Percentiles rank a stretch among this genome's conserved stretches.
phyloP scores from a whole-genome alignment of 257 asterid genomes.

The Ligustrum vulgare region DNA sequence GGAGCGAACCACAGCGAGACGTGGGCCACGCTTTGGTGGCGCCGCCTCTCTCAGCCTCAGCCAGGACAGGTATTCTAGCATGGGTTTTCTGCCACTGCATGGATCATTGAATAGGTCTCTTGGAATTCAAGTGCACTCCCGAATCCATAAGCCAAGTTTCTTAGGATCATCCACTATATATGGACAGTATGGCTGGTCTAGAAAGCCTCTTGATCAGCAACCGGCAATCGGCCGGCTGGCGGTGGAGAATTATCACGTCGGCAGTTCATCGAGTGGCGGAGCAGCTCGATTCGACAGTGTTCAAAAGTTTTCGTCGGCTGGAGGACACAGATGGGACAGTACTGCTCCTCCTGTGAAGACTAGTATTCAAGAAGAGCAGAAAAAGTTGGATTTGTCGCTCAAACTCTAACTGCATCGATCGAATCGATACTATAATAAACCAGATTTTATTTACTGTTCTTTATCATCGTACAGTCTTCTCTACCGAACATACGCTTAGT shows the following conservation, averaged over 20 bases:
- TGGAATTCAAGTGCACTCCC: conserved; percentile 62
- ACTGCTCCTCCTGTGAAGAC: conserved; percentile 18
- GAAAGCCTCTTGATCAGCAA: conserved; percentile 52
- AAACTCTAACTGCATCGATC: conserved; percentile 38
- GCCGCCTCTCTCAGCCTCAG: conserved; percentile 17
- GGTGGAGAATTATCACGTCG: conserved; percentile 30
- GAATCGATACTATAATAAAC: neutral
- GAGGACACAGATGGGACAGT: conserved; percentile 3
- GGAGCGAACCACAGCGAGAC: conserved; percentile 76
- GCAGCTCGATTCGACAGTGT: conserved; percentile 51
- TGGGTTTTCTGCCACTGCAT: conserved; percentile 73
- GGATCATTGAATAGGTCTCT: conserved; percentile 57
- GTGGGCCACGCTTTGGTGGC: conserved; percentile 31
- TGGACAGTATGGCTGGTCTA: conserved; percentile 46
- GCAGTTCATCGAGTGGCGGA: conserved; percentile 40
- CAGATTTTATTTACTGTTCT: neutral
- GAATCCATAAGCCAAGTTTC: conserved; percentile 57
- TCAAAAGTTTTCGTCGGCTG: conserved; percentile 36
- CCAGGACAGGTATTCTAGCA: conserved; percentile 37
- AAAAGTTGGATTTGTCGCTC: conserved; percentile 72
- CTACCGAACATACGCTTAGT: neutral
- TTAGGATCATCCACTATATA: conserved; percentile 17
- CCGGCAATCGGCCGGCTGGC: conserved; percentile 51
- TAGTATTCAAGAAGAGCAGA: conserved; percentile 54
- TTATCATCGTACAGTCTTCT: neutral